Conservation (phyloP, 371 early-diverging fungal genomes). For the Rhizomucor miehei region DNA sequence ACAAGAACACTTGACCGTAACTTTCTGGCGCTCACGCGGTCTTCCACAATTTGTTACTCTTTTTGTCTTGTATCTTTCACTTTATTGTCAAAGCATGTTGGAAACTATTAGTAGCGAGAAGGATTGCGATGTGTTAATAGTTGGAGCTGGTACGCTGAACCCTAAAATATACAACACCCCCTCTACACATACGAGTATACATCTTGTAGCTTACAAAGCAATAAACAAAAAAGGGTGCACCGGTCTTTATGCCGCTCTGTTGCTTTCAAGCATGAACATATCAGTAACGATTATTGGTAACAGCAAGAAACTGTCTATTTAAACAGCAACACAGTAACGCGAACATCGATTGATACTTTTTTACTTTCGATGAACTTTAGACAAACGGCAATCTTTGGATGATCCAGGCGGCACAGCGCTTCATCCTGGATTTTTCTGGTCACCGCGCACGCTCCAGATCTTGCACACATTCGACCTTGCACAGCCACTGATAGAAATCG, state of each 20-base stretch:
- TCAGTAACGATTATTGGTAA: too few relatives aligned
- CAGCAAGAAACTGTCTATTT: slow-evolving; percentile 18
- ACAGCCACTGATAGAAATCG: slow-evolving; percentile 14
- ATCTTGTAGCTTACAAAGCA: not conserved
- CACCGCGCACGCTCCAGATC: slow-evolving; percentile 36
- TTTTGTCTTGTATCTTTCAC: slow-evolving; percentile 2
- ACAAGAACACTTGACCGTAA: too few relatives aligned
- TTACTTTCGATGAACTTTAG: too few relatives aligned
- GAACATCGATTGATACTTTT: too few relatives aligned
- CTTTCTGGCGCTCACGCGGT: too few relatives aligned
- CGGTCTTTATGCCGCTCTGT: slow-evolving; percentile 39
- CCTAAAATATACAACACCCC: not conserved
- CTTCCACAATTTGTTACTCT: not conserved
- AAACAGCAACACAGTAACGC: slow-evolving; percentile 29
- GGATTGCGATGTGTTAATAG: slow-evolving; percentile 33
- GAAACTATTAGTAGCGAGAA: slow-evolving; percentile 1
- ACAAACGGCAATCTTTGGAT: too few relatives aligned
- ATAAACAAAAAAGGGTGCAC: slow-evolving; percentile 33
- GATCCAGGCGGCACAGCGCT: too few relatives aligned
- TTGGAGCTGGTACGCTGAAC: slow-evolving; percentile 31
- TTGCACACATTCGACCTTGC: slow-evolving; percentile 29
- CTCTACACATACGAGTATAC: slow-evolving; percentile 1
- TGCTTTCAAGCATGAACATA: slow-evolving; percentile 32
- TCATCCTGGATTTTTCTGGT: slow-evolving; percentile 24
- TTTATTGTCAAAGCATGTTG: not conserved